Percentiles rank a stretch among this genome's conserved stretches.
Evolutionary conservation across 257 asterid species (phyloP).

Genomic region (Solanum boliviense): DNA sequence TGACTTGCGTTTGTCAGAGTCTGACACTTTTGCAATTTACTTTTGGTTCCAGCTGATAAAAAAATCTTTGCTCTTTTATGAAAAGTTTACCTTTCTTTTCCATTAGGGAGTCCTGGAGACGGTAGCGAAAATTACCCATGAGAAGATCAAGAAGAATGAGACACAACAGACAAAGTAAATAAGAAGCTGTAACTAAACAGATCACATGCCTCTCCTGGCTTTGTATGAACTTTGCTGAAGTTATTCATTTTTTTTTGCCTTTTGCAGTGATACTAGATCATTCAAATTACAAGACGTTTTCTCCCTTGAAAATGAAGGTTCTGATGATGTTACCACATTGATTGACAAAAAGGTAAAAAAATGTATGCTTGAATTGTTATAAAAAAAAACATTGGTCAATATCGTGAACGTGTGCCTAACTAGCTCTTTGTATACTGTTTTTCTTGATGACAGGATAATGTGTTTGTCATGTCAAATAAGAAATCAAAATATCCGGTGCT

Average conservation of each 20-base stretch:
- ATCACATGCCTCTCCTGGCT: not conserved
- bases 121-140: conserved; percentile 77
- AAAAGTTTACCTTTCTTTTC: conserved; percentile 1
- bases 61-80: not conserved
- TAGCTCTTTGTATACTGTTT: not conserved
- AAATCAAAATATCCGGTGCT: conserved; percentile 91
- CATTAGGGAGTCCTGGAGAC: conserved; percentile 86
- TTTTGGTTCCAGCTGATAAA: not conserved
- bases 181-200: not conserved
- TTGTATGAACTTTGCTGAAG: not conserved
- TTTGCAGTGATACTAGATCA: conserved; percentile 52
- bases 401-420: not conserved
- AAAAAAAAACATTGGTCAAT: not conserved
- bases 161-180: conserved; percentile 69
- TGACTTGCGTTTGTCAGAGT: not conserved
- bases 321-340: conserved; percentile 59
- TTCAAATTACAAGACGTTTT: conserved; percentile 78
- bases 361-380: not conserved
- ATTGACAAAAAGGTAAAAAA: conserved; percentile 65
- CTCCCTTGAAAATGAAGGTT: conserved; percentile 62
- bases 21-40: not conserved
- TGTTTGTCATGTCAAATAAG: conserved; percentile 85
- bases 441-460: conserved; percentile 55
- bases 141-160: conserved; percentile 72
- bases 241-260: not conserved